phyloP scores from a whole-genome alignment of 73 alveolate genomes.

The Blepharisma japonicum region DNA sequence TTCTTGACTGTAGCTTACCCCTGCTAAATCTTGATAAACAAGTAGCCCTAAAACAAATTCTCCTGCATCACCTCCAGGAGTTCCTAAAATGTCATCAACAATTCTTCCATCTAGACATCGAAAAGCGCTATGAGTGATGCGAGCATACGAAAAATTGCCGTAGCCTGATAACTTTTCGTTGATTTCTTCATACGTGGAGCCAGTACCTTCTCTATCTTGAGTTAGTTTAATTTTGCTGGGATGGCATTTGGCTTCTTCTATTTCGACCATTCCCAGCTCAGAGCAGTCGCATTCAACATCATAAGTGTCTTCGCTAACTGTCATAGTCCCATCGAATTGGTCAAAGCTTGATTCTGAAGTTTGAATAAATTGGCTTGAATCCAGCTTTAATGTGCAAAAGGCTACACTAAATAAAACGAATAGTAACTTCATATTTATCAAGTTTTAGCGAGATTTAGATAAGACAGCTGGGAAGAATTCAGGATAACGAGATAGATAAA shows the following conservation, averaged over 20 bases:
- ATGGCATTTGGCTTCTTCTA: slow-evolving; percentile 50
- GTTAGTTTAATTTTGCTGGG: slow-evolving; percentile 50
- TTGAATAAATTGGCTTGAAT: neutral
- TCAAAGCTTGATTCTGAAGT: slow-evolving; percentile 9
- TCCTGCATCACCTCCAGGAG: slow-evolving; percentile 88
- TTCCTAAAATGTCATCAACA: slow-evolving; percentile 46
- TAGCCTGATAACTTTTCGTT: slow-evolving; percentile 55
- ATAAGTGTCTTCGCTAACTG: neutral
- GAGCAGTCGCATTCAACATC: slow-evolving; percentile 21
- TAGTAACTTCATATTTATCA: too few relatives aligned
- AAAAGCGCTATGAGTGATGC: slow-evolving; percentile 55
- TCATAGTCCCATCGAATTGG: slow-evolving; percentile 11
- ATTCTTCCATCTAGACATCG: slow-evolving; percentile 70
- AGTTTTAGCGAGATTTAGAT: too few relatives aligned
- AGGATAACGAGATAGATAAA: too few relatives aligned
- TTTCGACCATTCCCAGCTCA: slow-evolving; percentile 31
- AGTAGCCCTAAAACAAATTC: slow-evolving; percentile 64
- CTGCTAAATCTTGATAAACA: slow-evolving; percentile 51
- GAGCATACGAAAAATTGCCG: slow-evolving; percentile 39
- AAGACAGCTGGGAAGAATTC: too few relatives aligned
- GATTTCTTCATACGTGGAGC: slow-evolving; percentile 52
- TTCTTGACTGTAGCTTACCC: slow-evolving; percentile 18
- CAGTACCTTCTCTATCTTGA: slow-evolving; percentile 64
- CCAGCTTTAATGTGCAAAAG: neutral
- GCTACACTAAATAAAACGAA: too few relatives aligned